phyloP scores from a whole-genome alignment of 371 early-diverging fungal species.

The Circinella umbellata region DNA sequence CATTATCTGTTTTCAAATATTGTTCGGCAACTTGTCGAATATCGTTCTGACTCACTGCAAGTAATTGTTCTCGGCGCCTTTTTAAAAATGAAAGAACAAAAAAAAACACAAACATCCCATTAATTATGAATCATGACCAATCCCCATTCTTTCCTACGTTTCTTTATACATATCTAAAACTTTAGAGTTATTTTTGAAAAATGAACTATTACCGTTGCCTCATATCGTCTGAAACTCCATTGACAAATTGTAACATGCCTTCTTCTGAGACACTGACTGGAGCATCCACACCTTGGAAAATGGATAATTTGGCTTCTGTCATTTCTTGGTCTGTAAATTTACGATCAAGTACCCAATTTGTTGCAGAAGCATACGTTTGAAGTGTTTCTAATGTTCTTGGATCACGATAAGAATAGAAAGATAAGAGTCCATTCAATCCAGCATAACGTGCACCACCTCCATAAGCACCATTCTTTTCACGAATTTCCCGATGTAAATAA shows the following conservation, averaged over 20 bases:
- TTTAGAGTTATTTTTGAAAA: not conserved
- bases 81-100: slow-evolving; percentile 4
- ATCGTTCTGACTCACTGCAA: slow-evolving; percentile 72
- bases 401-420: slow-evolving; percentile 94
- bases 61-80: slow-evolving; percentile 79
- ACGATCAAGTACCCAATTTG: slow-evolving; percentile 70
- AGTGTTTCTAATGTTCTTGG: slow-evolving; percentile 82
- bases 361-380: slow-evolving; percentile 65
- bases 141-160: not conserved
- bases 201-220: slow-evolving; percentile 67
- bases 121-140: slow-evolving; percentile 16
- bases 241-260: slow-evolving; percentile 78
- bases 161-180: not conserved
- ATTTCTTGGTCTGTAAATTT: slow-evolving; percentile 70
- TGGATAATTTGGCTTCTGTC: slow-evolving; percentile 90
- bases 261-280: slow-evolving; percentile 88
- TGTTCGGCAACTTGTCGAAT: slow-evolving; percentile 73
- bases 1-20: slow-evolving; percentile 14
- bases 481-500: slow-evolving; percentile 91
- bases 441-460: slow-evolving; percentile 88
- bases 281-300: slow-evolving; percentile 84
- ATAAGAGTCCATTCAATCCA: slow-evolving; percentile 78
- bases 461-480: slow-evolving; percentile 97
- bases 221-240: slow-evolving; percentile 86
- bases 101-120: not conserved